These are phyloP conservation scores for Cupressus sempervirens DNA, from an alignment of 75 land plant genomes.

Conservation along the genomic window DNA sequence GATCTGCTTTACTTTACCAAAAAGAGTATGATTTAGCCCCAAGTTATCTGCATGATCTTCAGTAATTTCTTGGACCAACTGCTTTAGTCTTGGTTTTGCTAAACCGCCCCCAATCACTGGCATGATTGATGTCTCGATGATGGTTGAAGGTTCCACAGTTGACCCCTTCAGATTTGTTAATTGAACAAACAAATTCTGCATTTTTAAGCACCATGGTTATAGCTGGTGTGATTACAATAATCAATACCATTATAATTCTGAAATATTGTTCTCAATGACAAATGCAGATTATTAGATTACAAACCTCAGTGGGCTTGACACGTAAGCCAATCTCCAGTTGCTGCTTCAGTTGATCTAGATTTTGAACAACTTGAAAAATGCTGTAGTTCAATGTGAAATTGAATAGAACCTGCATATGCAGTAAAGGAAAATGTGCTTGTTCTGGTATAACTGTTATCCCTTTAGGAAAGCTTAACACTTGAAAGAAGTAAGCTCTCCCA, in stretches of 20 bases:
- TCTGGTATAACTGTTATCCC: slow-evolving; percentile 54
- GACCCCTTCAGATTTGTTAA: slow-evolving; percentile 61
- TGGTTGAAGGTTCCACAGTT: slow-evolving; percentile 43
- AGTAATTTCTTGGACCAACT: slow-evolving; percentile 57
- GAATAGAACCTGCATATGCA: slow-evolving; percentile 35
- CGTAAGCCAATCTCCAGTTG: slow-evolving; percentile 43
- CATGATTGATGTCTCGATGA: slow-evolving; percentile 55
- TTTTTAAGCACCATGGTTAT: background rate
- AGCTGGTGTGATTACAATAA: background rate
- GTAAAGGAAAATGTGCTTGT: slow-evolving; percentile 32
- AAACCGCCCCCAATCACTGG: slow-evolving; percentile 37
- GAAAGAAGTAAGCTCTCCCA: slow-evolving; percentile 48
- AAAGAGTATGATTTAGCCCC: slow-evolving; percentile 68
- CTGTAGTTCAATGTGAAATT: slow-evolving; percentile 60
- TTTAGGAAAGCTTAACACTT: slow-evolving; percentile 59
- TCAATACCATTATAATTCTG: background rate
- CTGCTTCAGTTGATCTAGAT: slow-evolving; percentile 30
- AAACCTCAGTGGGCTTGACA: slow-evolving; percentile 52
- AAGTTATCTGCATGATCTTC: slow-evolving; percentile 51
- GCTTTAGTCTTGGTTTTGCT: slow-evolving; percentile 41
- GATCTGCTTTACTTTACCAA: slow-evolving; percentile 74
- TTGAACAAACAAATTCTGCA: slow-evolving; percentile 63
- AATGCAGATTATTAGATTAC: slow-evolving; percentile 1
- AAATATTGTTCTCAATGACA: background rate
- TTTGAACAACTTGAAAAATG: slow-evolving; percentile 33